Evolutionary conservation across 108 stramenopile species (phyloP).

Genomic region (Craspedostauros australis): DNA sequence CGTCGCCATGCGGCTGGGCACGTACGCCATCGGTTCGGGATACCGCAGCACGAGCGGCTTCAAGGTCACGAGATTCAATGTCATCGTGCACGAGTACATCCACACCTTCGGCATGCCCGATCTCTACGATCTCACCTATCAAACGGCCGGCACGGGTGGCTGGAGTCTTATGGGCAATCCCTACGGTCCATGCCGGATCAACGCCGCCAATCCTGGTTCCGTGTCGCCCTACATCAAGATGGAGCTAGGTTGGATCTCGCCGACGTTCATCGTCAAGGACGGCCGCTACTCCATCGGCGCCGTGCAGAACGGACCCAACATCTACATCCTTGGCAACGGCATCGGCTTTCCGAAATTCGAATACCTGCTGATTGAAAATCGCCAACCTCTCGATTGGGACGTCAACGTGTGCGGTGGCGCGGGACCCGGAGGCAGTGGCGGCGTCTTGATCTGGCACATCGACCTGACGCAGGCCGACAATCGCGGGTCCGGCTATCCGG

Average conservation of each 20-base stretch:
- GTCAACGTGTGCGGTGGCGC: slow-evolving; percentile 9
- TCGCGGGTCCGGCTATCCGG: slow-evolving; percentile 25
- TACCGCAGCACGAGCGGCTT: too few relatives aligned
- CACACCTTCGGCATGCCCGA: slow-evolving; percentile 37
- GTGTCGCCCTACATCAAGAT: slow-evolving; percentile 5
- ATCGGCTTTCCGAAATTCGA: too few relatives aligned
- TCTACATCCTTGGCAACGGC: too few relatives aligned
- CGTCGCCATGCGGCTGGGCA: too few relatives aligned
- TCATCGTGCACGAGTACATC: slow-evolving; percentile 35
- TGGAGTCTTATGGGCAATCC: slow-evolving; percentile 1
- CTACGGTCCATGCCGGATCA: too few relatives aligned
- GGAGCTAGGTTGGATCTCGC: slow-evolving; percentile 33
- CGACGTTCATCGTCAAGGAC: slow-evolving; percentile 1
- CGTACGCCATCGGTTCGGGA: too few relatives aligned
- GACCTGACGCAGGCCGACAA: slow-evolving; percentile 5
- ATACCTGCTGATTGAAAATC: slow-evolving; percentile 46
- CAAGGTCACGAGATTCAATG: too few relatives aligned
- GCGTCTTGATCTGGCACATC: slow-evolving; percentile 37
- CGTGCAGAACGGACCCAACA: slow-evolving; percentile 17
- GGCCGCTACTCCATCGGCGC: slow-evolving; percentile 22
- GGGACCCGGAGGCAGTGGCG: too few relatives aligned
- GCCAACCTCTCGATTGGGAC: slow-evolving; percentile 36
- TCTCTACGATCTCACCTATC: slow-evolving; percentile 20
- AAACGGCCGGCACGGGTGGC: background rate
- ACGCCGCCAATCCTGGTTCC: background rate